These are phyloP conservation scores for Neocallimastix lanati DNA, from an alignment of 192 early-diverging fungal species.

Conservation along the genomic window DNA sequence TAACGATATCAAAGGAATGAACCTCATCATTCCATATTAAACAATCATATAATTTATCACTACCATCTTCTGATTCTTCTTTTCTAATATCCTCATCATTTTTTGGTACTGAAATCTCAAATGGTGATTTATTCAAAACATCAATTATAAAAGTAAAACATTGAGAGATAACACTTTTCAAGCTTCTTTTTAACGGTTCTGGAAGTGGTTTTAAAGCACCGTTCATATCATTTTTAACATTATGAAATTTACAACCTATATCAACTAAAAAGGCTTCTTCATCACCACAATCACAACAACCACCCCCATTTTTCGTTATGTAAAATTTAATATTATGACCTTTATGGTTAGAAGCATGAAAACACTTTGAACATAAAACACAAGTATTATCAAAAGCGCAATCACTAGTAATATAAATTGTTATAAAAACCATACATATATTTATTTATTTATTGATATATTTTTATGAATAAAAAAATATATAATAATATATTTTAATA, in stretches of 20 bases:
- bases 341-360: constrained; percentile 76
- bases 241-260: constrained; percentile 71
- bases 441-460: no score
- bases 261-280: constrained; percentile 82
- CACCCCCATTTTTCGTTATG: constrained; percentile 62
- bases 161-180: not conserved
- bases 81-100: constrained; percentile 6
- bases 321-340: constrained; percentile 86
- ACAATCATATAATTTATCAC: constrained; percentile 34
- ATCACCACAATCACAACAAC: constrained; percentile 98
- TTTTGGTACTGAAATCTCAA: constrained; percentile 22
- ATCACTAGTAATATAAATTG: constrained; percentile 32
- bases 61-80: constrained; percentile 20
- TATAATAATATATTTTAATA: no score
- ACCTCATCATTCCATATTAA: constrained; percentile 96
- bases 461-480: no score
- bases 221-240: constrained; percentile 7
- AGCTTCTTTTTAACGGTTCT: not conserved
- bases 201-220: not conserved
- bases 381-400: constrained; percentile 91
- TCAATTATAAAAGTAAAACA: not conserved
- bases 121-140: constrained; percentile 13
- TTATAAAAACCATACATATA: no score
- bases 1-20: constrained; percentile 85
- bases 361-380: constrained; percentile 86